Base-by-base conservation (phyloP, 164 flowering plant genomes). In the Kingdonia uniflora region DNA sequence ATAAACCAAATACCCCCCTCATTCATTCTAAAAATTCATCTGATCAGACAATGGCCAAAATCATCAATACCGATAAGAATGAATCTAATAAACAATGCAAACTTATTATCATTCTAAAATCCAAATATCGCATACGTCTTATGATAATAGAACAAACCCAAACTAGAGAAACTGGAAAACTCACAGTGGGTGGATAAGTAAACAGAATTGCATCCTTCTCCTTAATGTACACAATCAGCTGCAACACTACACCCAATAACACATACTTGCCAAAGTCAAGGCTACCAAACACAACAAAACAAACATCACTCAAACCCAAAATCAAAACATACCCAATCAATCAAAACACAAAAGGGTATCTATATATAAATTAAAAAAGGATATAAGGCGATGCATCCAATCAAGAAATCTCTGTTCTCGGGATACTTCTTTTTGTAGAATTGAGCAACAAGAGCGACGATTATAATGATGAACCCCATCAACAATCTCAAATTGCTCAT, bases 351-450 rank as follows among this genome's bases (percentile, higher is more conserved):
- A 29, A 4, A 29, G 35, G 35, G 35, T 29, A 3, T 29, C 35
- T 29, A 29, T 3, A n/a, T n/a, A n/a, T n/a, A n/a, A n/a, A n/a
- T n/a, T 41, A 5, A 39, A 49, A 43, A 80, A 87, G 95, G 95
- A 92, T 88, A 92, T 88, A 71, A 82, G 57, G 51, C 54, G 52
- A 86, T 88, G 80, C 97, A 88, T 0, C 74, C 89, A 44, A 88
- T 77, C 65, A 92, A 72, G 50, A 92, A 72, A 38, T 84, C 68
- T 52, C 62, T 60, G 59, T 92, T 92, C 68, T 82, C 85, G 0
- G 99, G 97, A 68, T 88, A 88, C 64, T 88, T 88, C 85, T 86
- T 88, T 17, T 77, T 77, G 72, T 92, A 82, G 65, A 92, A 92
- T 61, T 88, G 97, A 42, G 97, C 99, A 2, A 82, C 63, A 2